phyloP scores from a whole-genome alignment of 83 land plant genomes.

The Thuja plicata region DNA sequence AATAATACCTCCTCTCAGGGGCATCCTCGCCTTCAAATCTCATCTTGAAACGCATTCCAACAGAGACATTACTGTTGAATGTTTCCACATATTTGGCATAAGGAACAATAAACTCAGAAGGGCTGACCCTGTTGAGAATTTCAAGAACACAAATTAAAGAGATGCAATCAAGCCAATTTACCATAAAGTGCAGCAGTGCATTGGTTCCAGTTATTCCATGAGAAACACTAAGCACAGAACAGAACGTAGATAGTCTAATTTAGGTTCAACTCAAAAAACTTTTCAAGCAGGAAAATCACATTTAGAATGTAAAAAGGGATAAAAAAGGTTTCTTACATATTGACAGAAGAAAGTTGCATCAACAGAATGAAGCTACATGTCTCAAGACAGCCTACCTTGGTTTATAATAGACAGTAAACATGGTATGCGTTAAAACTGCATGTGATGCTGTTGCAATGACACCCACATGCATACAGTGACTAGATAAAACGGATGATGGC shows the following conservation, averaged over 20 bases:
- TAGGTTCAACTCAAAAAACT: background rate
- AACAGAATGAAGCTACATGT: background rate
- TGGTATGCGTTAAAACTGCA: conserved; percentile 50
- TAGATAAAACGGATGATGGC: conserved; percentile 43
- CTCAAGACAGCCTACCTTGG: conserved; percentile 42
- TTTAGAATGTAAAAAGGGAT: background rate
- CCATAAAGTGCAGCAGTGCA: background rate
- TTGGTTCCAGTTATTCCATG: background rate
- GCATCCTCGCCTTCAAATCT: conserved; percentile 87
- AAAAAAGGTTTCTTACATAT: background rate
- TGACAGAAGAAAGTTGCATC: background rate
- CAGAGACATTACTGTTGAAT: conserved; percentile 32
- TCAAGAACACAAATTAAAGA: background rate
- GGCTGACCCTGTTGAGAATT: conserved; percentile 52
- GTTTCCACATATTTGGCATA: conserved; percentile 54
- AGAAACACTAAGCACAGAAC: background rate
- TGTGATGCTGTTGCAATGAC: conserved; percentile 78
- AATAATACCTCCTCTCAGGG: conserved; percentile 71
- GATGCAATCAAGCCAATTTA: background rate
- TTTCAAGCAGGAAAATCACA: background rate
- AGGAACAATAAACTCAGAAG: conserved; percentile 58
- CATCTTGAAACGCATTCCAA: conserved; percentile 85
- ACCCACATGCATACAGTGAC: conserved; percentile 53
- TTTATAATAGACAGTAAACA: conserved; percentile 61
- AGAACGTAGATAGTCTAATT: background rate